Evolutionary conservation across 805 yeast species (phyloP).

Genomic region (Yamadazyma paraphyllophila): DNA sequence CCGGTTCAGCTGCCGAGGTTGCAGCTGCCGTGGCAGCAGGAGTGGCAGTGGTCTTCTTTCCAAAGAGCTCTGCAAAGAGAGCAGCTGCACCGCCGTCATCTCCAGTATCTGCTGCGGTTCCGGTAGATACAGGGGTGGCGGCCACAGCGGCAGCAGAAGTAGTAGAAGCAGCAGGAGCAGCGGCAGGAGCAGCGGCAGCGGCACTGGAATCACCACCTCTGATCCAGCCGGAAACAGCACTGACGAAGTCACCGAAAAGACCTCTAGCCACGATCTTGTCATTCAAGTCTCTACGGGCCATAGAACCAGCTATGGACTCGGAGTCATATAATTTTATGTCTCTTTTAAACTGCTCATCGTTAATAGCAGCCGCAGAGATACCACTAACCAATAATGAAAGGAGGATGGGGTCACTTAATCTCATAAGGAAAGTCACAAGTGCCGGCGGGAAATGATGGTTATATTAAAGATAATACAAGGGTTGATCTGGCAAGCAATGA

Average conservation of each 20-base stretch:
- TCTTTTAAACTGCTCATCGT: slow-evolving; percentile 9
- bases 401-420: not conserved
- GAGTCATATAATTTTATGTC: not conserved
- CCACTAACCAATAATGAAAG: slow-evolving; percentile 2
- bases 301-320: slow-evolving; percentile 8
- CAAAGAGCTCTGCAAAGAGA: not conserved
- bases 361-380: slow-evolving; percentile 13
- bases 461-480: not conserved
- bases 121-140: not conserved
- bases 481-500: not conserved
- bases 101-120: not conserved
- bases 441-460: not conserved
- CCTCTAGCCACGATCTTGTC: slow-evolving; percentile 5
- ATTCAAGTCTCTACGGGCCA: slow-evolving; percentile 2
- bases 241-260: slow-evolving; percentile 8
- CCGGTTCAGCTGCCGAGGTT: not conserved
- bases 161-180: slow-evolving; percentile 16
- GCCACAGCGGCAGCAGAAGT: slow-evolving; percentile 23
- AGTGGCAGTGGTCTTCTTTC: not conserved
- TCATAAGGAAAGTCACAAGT: slow-evolving; percentile 7
- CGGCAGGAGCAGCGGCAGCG: slow-evolving; percentile 4
- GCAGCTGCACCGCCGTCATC: not conserved
- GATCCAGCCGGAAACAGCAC: slow-evolving; percentile 4
- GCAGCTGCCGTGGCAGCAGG: slow-evolving; percentile 1
- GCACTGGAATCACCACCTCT: not conserved